Conservation (phyloP, 2,329 filamentous ascomycete species). For the Alternaria tenuissima region DNA sequence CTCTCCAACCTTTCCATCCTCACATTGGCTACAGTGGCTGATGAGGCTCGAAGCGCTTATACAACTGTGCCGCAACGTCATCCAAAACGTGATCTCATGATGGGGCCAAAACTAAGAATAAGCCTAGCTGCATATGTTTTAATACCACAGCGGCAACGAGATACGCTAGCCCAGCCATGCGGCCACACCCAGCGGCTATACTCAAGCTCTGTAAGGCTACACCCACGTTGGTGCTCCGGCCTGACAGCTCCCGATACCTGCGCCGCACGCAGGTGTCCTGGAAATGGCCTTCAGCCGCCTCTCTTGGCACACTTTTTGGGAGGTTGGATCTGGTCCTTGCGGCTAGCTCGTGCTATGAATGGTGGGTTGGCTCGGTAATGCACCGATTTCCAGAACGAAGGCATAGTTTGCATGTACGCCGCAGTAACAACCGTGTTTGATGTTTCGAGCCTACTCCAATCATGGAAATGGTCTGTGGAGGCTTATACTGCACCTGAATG, state of each 20-base stretch:
- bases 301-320: slow-evolving; percentile 34
- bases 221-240: slow-evolving; percentile 28
- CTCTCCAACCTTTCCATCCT: slow-evolving; percentile 7
- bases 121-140: slow-evolving; percentile 29
- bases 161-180: slow-evolving; percentile 27
- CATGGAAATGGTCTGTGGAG: slow-evolving; percentile 16
- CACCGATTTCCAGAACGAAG: slow-evolving; percentile 31
- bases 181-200: slow-evolving; percentile 40
- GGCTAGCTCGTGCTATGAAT: slow-evolving; percentile 35
- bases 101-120: slow-evolving; percentile 42
- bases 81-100: slow-evolving; percentile 27
- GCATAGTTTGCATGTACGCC: slow-evolving; percentile 34
- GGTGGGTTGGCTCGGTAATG: slow-evolving; percentile 30
- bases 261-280: slow-evolving; percentile 32
- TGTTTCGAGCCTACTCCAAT: slow-evolving; percentile 33
- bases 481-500: slow-evolving; percentile 23
- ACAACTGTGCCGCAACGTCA: slow-evolving; percentile 36
- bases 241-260: slow-evolving; percentile 30
- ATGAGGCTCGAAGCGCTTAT: slow-evolving; percentile 35
- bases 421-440: slow-evolving; percentile 32
- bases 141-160: slow-evolving; percentile 34
- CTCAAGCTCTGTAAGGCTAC: slow-evolving; percentile 35
- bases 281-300: slow-evolving; percentile 37
- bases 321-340: slow-evolving; percentile 31
- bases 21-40: slow-evolving; percentile 20